Conservation (phyloP, 495 filamentous ascomycete genomes). For the Arthonia radiata region DNA sequence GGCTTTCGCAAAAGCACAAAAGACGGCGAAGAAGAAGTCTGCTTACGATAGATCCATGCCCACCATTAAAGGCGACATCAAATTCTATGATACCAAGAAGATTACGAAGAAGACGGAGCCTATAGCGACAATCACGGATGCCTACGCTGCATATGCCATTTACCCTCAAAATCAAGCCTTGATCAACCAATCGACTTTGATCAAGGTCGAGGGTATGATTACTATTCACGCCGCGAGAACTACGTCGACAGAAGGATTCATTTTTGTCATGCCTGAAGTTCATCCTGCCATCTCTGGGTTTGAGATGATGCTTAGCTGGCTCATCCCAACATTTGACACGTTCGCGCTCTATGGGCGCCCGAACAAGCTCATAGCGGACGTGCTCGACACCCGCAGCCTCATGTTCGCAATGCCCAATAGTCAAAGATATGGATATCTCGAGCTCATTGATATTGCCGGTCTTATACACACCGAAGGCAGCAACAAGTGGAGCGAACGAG, state of each 20-base stretch:
- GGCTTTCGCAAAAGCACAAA: conserved; percentile 58
- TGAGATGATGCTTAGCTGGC: conserved; percentile 84
- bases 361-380: conserved; percentile 62
- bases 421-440: conserved; percentile 71
- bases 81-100: conserved; percentile 75
- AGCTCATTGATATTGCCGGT: conserved; percentile 57
- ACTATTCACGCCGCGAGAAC: conserved; percentile 56
- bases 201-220: conserved; percentile 84
- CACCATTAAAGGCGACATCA: conserved; percentile 60
- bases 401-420: conserved; percentile 97
- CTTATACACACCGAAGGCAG: conserved; percentile 59
- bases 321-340: conserved; percentile 86
- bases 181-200: conserved; percentile 78
- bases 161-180: conserved; percentile 84
- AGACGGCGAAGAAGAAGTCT: conserved; percentile 60
- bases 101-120: conserved; percentile 79
- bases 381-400: conserved; percentile 60
- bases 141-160: conserved; percentile 79
- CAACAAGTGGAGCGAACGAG: conserved; percentile 56
- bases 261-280: conserved; percentile 92
- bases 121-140: conserved; percentile 75
- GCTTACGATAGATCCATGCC: conserved; percentile 48
- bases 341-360: conserved; percentile 85
- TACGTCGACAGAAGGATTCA: conserved; percentile 63
- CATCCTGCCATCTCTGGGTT: conserved; percentile 81